Evolutionary conservation across 176 grass and related monocot genomes (phyloP).

Genomic region (Pharus latifolius): DNA sequence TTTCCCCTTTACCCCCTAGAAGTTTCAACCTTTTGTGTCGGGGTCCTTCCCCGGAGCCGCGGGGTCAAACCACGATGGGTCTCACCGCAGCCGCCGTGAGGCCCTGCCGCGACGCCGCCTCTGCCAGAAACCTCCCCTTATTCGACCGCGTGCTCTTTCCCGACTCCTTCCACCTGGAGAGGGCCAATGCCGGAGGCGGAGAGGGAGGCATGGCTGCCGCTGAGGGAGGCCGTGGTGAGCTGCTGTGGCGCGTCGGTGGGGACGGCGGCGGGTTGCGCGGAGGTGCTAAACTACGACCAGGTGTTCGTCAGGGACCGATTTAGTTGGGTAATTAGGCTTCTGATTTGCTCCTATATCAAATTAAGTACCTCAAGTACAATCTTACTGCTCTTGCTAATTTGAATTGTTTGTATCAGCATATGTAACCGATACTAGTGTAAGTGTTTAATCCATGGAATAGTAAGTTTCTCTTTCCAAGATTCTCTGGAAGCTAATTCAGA

Average conservation of each 20-base stretch:
- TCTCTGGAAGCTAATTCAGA: neutral
- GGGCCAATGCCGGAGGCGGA: neutral
- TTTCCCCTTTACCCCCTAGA: neutral
- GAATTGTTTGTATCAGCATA: neutral
- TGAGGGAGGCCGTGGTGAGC: conserved; percentile 23
- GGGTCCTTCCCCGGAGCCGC: neutral
- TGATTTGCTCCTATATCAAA: conserved; percentile 4
- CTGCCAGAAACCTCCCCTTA: neutral
- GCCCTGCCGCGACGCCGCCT: conserved; percentile 19
- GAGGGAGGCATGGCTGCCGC: conserved; percentile 25
- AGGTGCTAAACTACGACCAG: conserved; percentile 29
- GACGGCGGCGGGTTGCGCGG: neutral
- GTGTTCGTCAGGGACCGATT: conserved; percentile 33
- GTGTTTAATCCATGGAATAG: neutral
- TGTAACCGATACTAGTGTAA: too few relatives aligned
- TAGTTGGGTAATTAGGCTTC: too few relatives aligned
- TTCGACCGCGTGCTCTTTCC: neutral
- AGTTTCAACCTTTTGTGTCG: neutral
- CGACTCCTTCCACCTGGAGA: neutral
- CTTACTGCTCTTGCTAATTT: neutral
- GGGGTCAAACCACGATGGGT: conserved; percentile 22
- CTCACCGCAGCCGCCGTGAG: conserved; percentile 21
- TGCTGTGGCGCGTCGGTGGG: conserved; percentile 28
- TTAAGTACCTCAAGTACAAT: neutral
- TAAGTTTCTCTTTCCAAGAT: neutral